These are phyloP conservation scores for Omphalea diandra DNA, from an alignment of 441 rosid species.

Conservation along the genomic window DNA sequence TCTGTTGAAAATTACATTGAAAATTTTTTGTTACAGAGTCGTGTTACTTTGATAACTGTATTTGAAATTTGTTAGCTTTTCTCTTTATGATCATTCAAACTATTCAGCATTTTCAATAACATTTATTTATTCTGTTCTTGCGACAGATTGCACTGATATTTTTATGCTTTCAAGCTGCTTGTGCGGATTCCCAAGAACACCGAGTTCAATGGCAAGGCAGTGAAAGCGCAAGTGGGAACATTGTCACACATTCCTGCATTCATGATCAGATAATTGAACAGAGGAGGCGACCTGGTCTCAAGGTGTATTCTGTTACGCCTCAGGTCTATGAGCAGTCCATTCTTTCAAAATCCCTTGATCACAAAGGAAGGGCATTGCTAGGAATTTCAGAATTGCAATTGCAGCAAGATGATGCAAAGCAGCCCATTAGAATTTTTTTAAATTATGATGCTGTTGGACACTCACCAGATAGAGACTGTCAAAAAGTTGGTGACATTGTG, in stretches of 20 bases:
- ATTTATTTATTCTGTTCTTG: conserved; percentile 2
- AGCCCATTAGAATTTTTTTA: conserved; percentile 89
- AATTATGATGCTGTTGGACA: conserved; percentile 99
- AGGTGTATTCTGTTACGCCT: conserved; percentile 83
- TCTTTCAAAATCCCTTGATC: conserved; percentile 37
- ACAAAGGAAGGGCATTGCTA: conserved; percentile 76
- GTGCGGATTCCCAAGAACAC: conserved; percentile 39
- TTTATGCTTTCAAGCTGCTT: conserved; percentile 46
- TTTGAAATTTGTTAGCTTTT: conserved; percentile 10
- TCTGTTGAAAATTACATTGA: conserved; percentile 15
- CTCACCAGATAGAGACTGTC: conserved; percentile 89
- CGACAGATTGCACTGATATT: conserved; percentile 62
- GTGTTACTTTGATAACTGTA: background rate
- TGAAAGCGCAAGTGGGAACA: conserved; percentile 42
- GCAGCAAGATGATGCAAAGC: conserved; percentile 57
- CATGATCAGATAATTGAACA: conserved; percentile 93
- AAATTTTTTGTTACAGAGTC: background rate
- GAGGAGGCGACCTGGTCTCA: conserved; percentile 82
- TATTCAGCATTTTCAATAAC: background rate
- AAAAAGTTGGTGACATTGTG: conserved; percentile 75
- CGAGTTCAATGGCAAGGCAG: conserved; percentile 37
- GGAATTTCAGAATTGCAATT: conserved; percentile 34
- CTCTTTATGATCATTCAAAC: background rate
- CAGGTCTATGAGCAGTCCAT: conserved; percentile 72
- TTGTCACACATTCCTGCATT: conserved; percentile 84